Evolutionary conservation across 352 stramenopile species (phyloP).

Genomic region (Phytophthora sp.): DNA sequence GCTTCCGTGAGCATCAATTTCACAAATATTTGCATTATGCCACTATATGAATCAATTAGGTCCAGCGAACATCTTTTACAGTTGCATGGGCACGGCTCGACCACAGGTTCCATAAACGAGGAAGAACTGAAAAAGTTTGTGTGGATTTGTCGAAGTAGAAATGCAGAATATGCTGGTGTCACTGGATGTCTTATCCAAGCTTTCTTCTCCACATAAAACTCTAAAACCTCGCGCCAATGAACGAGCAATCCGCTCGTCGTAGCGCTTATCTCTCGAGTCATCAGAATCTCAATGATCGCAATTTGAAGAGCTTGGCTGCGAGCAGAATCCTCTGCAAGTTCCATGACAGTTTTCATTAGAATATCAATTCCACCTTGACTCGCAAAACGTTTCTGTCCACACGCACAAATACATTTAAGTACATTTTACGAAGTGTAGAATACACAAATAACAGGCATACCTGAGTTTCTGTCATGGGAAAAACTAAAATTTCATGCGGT

Average conservation of each 20-base stretch:
- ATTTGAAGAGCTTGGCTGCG: conserved; percentile 11
- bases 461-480: conserved; percentile 22
- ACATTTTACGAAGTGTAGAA: not conserved
- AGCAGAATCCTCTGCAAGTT: not conserved
- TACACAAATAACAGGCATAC: conserved; percentile 2
- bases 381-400: conserved; percentile 9
- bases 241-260: conserved; percentile 13
- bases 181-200: not conserved
- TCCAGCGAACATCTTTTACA: not conserved
- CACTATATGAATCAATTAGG: conserved; percentile 1
- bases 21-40: conserved; percentile 22
- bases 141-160: conserved; percentile 26
- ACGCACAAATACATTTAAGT: not conserved
- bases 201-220: conserved; percentile 19
- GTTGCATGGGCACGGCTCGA: conserved; percentile 14
- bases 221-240: conserved; percentile 21
- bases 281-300: conserved; percentile 17
- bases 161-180: conserved; percentile 1
- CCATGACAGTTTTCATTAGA: not conserved
- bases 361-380: conserved; percentile 6
- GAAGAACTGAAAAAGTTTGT: conserved; percentile 9
- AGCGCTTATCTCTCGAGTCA: conserved; percentile 13
- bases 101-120: not conserved
- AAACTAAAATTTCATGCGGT: not conserved
- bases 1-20: conserved; percentile 20